Evolutionary conservation across 331 rosid species (phyloP), one percentile per base, ranked within the genome.

Genomic region (Arachis monticola): DNA sequence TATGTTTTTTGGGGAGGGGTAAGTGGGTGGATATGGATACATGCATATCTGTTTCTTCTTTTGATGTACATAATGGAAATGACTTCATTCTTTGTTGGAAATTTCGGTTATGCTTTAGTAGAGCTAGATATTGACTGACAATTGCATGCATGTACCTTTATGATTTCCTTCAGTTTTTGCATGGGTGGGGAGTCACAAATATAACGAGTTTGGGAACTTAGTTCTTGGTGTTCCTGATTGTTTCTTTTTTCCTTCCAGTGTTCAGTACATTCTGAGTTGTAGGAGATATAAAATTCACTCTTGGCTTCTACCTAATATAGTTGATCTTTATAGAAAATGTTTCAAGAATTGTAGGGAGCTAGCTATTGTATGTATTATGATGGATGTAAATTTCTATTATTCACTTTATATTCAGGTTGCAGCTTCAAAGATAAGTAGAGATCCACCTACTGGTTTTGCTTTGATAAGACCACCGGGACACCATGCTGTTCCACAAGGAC

Each of bases 401-500:
- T 77, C 30, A 50, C 68, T 62, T 67, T 38, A 41, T 35, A 47
- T 74, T 77, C 83, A 91, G 97, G 95, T 91, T 68, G 86, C 93
- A 65, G 92, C 89, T 64, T 92, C 99, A 67, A 82, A 72, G 89
- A 72, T 65, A 74, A 68, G 66, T 69, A 68, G 9, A 73, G 83
- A 87, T 74, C 85, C 96, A 53, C 95, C 96, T 46, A 75, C 84
- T 65, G 97, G 97, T 81, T 94, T 94, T 88, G 99, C 97, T 79
- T 83, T 94, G 87, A 88, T 94, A 72, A 83, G 99, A 76, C 97
- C 99, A 13, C 99, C 97, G 5, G 99, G 97, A 76, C 99, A 94
- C 77, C 97, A 92, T 76, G 99, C 97, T 30, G 76, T 94, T 72
- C 96, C 99, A 51, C 69, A 90, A 83, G 96, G 97, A 67, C 95